Percentiles rank a stretch among this genome's conserved stretches.
Conservation (phyloP, 805 yeast genomes). For the Barnettozyma botsteinii region DNA sequence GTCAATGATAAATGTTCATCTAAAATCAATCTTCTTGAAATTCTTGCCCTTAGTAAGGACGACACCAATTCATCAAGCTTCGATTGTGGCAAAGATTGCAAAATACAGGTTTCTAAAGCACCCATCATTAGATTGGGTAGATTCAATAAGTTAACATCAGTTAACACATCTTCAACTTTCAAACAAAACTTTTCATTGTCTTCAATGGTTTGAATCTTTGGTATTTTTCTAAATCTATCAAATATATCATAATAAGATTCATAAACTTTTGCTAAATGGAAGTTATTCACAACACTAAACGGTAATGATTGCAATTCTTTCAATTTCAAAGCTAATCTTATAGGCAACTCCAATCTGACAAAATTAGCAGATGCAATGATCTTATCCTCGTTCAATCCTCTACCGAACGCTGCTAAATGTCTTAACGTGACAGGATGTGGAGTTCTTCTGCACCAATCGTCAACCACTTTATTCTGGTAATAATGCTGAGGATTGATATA, state of each 20-base stretch:
- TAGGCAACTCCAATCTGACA: constrained; percentile 79
- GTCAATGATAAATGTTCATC: constrained; percentile 87
- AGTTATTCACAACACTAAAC: constrained; percentile 76
- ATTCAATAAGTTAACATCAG: constrained; percentile 72
- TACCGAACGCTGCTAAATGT: constrained; percentile 87
- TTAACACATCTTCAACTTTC: constrained; percentile 54
- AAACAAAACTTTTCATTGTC: constrained; percentile 74
- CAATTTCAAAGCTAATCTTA: constrained; percentile 75
- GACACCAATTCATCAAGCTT: constrained; percentile 72
- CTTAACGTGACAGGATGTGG: constrained; percentile 89
- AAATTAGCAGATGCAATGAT: constrained; percentile 81
- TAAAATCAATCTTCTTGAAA: constrained; percentile 82
- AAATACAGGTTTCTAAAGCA: constrained; percentile 70
- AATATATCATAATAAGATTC: constrained; percentile 86
- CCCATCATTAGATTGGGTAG: constrained; percentile 92
- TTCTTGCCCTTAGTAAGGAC: constrained; percentile 74
- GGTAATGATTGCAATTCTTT: constrained; percentile 78
- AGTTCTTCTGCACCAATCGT: constrained; percentile 53
- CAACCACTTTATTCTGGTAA: constrained; percentile 70
- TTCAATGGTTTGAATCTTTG: constrained; percentile 57
- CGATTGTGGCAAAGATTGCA: constrained; percentile 50
- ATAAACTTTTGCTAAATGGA: constrained; percentile 81
- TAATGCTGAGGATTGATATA: constrained; percentile 68
- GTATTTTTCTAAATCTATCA: constrained; percentile 73
- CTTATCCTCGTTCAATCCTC: constrained; percentile 67